Evolutionary conservation across 192 early-diverging fungal genomes (phyloP).

Genomic region (Podila verticillata): DNA sequence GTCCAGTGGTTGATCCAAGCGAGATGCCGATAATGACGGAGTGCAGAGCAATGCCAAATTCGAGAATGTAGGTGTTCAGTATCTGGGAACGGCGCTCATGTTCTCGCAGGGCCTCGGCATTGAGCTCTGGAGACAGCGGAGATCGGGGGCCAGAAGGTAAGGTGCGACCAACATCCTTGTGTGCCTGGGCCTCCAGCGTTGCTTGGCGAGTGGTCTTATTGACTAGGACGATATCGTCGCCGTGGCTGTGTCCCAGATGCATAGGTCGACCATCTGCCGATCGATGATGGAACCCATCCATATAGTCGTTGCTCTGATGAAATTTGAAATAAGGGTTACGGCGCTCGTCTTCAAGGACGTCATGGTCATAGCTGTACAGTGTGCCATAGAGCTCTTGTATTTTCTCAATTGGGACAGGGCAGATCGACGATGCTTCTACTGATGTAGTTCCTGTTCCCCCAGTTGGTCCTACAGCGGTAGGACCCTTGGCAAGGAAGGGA

Average conservation of each 20-base stretch:
- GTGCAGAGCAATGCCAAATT: conserved; percentile 73
- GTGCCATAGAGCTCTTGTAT: not conserved
- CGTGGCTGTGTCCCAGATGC: not conserved
- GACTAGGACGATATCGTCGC: not conserved
- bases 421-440: not conserved
- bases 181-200: not conserved
- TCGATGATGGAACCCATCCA: not conserved
- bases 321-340: not conserved
- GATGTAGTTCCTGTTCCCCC: too few species aligned
- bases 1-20: conserved; percentile 65
- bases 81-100: conserved; percentile 4
- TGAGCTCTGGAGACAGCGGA: not conserved
- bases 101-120: not conserved
- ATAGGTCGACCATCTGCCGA: not conserved
- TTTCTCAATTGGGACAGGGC: not conserved
- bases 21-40: conserved; percentile 80
- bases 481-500: not conserved
- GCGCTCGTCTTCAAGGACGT: not conserved
- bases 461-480: too few species aligned
- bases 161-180: not conserved
- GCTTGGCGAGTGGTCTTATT: not conserved
- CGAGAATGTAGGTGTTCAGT: conserved; percentile 68
- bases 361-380: not conserved
- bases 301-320: not conserved
- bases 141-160: not conserved